Evolutionary conservation across 306 rosid species (phyloP).

Genomic region (Cucurbita argyrosperma): DNA sequence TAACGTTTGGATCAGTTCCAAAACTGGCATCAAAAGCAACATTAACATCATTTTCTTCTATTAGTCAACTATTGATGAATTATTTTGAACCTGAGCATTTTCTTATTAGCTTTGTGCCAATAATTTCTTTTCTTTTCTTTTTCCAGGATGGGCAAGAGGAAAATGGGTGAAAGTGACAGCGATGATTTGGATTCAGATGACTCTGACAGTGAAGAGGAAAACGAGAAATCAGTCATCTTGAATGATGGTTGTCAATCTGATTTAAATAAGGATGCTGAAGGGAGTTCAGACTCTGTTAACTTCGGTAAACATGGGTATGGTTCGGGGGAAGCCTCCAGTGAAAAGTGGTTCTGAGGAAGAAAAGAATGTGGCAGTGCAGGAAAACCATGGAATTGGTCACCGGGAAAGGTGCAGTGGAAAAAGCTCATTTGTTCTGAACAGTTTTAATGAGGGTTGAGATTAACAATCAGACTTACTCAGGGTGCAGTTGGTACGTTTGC

Average conservation of each 20-base stretch:
- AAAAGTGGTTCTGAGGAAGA: conserved; percentile 77
- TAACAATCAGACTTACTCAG: conserved; percentile 11
- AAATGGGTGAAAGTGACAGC: conserved; percentile 47
- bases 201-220: conserved; percentile 23
- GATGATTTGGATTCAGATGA: conserved; percentile 58
- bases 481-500: conserved; percentile 12
- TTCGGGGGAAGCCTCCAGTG: conserved; percentile 35
- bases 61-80: background rate
- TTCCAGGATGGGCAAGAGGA: conserved; percentile 80
- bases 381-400: conserved; percentile 14
- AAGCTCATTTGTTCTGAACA: conserved; percentile 4
- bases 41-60: background rate
- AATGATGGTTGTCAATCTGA: conserved; percentile 35
- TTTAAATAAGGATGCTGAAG: conserved; percentile 38
- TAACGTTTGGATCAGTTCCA: background rate
- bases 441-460: conserved; percentile 11
- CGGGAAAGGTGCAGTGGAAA: conserved; percentile 13
- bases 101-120: background rate
- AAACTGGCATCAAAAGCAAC: background rate
- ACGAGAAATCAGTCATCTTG: conserved; percentile 33
- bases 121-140: background rate
- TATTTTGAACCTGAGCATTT: background rate
- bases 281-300: conserved; percentile 56
- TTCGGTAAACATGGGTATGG: conserved; percentile 30
- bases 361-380: conserved; percentile 30